These are phyloP conservation scores for Claviceps sp. DNA, from an alignment of 2,329 filamentous ascomycete species.

Conservation along the genomic window DNA sequence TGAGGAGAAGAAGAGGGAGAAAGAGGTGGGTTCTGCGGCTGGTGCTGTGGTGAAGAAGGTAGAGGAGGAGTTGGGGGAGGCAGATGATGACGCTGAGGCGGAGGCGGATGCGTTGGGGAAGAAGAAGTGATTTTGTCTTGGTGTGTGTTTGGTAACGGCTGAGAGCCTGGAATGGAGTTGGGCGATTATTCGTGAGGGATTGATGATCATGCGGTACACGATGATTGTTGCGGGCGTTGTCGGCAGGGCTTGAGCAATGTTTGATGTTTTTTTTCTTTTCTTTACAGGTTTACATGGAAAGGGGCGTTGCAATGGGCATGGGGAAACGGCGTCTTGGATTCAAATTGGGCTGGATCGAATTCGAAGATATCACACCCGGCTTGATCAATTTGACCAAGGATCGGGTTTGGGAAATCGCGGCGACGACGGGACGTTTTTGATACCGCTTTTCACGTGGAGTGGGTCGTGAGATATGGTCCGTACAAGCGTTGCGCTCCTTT, in stretches of 20 bases:
- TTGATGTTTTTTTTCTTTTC: too few relatives aligned
- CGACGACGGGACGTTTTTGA: background rate
- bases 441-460: too few relatives aligned
- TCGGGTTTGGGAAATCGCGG: background rate
- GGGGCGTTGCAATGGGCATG: background rate
- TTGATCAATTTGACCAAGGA: background rate
- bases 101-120: conserved; percentile 27
- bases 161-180: background rate
- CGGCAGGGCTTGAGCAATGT: too few relatives aligned
- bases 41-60: conserved; percentile 12
- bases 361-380: background rate
- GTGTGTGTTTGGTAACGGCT: too few relatives aligned
- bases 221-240: too few relatives aligned
- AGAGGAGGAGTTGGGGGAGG: conserved; percentile 40
- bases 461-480: too few relatives aligned
- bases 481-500: too few relatives aligned
- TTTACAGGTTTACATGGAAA: background rate
- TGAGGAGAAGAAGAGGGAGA: conserved; percentile 26
- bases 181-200: background rate
- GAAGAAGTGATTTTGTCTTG: conserved; percentile 18
- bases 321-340: background rate
- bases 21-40: conserved; percentile 8
- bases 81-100: conserved; percentile 34
- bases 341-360: background rate
- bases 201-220: background rate